A percentile compares a stretch with the other conserved stretches of the same genome.
phyloP scores from a whole-genome alignment of 495 filamentous ascomycete species.

The Bacidia rubella region DNA sequence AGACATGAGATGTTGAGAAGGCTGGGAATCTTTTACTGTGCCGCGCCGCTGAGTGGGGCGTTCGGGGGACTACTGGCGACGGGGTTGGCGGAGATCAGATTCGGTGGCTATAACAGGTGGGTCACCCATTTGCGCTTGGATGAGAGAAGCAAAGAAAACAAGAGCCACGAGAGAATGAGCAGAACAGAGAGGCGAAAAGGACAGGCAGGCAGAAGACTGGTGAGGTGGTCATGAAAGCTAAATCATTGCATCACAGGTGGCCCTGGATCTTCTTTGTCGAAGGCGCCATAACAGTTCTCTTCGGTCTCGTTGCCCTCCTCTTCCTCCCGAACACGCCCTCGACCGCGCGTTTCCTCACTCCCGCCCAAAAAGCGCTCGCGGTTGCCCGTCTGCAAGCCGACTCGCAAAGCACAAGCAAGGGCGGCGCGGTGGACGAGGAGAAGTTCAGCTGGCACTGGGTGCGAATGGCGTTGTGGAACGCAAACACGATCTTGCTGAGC shows the following conservation, averaged over 20 bases:
- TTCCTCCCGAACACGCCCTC: conserved; percentile 34
- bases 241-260: conserved; percentile 19
- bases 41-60: conserved; percentile 46
- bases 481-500: conserved; percentile 23
- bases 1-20: conserved; percentile 30
- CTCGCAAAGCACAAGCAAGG: conserved; percentile 26
- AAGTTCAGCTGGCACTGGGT: conserved; percentile 31
- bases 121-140: not conserved
- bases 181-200: not conserved
- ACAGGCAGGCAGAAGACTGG: not conserved
- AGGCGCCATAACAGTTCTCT: conserved; percentile 28
- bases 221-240: not conserved
- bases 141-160: not conserved
- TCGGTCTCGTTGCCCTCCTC: conserved; percentile 29
- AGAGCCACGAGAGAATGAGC: not conserved
- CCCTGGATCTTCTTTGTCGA: conserved; percentile 30
- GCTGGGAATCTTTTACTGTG: conserved; percentile 48
- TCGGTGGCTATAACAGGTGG: conserved; percentile 26
- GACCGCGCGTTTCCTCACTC: conserved; percentile 26
- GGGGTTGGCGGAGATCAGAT: conserved; percentile 29
- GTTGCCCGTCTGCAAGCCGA: conserved; percentile 29
- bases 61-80: conserved; percentile 51
- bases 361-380: conserved; percentile 25
- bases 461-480: conserved; percentile 28
- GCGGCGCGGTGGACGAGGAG: conserved; percentile 28